Evolutionary conservation across 208 protist genomes (phyloP).

Genomic region (Trichomonas vaginalis): DNA sequence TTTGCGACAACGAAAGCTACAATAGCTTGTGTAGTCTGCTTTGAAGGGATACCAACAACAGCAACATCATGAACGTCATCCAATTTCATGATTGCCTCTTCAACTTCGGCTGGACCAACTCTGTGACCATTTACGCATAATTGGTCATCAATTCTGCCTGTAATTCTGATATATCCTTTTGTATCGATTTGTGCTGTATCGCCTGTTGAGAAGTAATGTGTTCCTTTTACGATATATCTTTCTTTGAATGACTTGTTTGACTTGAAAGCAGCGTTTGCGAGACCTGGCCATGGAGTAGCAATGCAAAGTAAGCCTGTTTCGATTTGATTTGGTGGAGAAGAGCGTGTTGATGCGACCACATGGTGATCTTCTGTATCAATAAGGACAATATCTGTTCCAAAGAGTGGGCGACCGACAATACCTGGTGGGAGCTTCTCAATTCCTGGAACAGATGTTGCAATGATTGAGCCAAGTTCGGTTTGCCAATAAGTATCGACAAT

Average conservation of each 20-base stretch:
- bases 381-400: conserved; percentile 71
- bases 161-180: conserved; percentile 92
- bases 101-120: conserved; percentile 37
- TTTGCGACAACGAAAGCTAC: not conserved
- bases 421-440: not conserved
- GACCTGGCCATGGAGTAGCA: conserved; percentile 61
- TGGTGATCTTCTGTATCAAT: conserved; percentile 44
- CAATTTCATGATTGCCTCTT: conserved; percentile 44
- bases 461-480: conserved; percentile 83
- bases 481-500: conserved; percentile 94
- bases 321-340: not conserved
- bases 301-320: conserved; percentile 59
- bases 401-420: conserved; percentile 63
- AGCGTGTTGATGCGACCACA: not conserved
- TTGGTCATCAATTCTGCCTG: conserved; percentile 71
- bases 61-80: conserved; percentile 63
- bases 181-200: conserved; percentile 70
- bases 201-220: conserved; percentile 82
- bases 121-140: conserved; percentile 32
- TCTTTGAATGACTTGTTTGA: conserved; percentile 65
- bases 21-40: not conserved
- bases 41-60: conserved; percentile 52
- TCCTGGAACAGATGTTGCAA: conserved; percentile 77
- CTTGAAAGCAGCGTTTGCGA: conserved; percentile 62
- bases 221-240: conserved; percentile 57